Conservation (phyloP, 345 rosid genomes). For the Moricandia arvensis region DNA sequence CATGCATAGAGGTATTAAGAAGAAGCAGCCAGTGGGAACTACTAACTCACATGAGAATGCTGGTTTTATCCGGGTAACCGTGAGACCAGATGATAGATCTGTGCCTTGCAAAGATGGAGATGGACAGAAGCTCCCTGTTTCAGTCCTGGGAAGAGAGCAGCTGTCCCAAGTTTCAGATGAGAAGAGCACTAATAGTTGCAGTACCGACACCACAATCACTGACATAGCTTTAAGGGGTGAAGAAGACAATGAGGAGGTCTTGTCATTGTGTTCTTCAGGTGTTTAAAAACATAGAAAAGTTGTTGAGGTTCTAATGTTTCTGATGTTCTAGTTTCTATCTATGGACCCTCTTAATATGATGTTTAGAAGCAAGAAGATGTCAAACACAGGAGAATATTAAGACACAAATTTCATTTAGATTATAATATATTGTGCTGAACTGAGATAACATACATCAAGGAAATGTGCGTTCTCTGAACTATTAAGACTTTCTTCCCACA, state of each 20-base stretch:
- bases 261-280: slow-evolving; percentile 37
- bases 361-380: slow-evolving; percentile 14
- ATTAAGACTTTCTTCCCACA: background rate
- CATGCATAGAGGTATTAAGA: slow-evolving; percentile 70
- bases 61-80: background rate
- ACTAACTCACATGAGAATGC: slow-evolving; percentile 17
- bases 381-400: background rate
- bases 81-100: slow-evolving; percentile 18
- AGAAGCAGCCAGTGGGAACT: slow-evolving; percentile 15
- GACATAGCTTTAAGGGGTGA: slow-evolving; percentile 39
- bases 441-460: background rate
- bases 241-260: slow-evolving; percentile 28
- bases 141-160: slow-evolving; percentile 34
- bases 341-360: slow-evolving; percentile 7
- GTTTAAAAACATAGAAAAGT: slow-evolving; percentile 29
- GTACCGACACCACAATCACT: slow-evolving; percentile 60
- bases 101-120: slow-evolving; percentile 14
- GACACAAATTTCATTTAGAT: background rate
- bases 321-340: background rate
- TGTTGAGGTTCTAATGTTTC: slow-evolving; percentile 7
- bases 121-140: slow-evolving; percentile 37
- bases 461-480: background rate
- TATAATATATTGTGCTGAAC: background rate
- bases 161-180: slow-evolving; percentile 26
- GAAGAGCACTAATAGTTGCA: slow-evolving; percentile 38